These are phyloP conservation scores for Zygosaccharomyces pseudobailii DNA, from an alignment of 1,139 yeast genomes.

Conservation along the genomic window DNA sequence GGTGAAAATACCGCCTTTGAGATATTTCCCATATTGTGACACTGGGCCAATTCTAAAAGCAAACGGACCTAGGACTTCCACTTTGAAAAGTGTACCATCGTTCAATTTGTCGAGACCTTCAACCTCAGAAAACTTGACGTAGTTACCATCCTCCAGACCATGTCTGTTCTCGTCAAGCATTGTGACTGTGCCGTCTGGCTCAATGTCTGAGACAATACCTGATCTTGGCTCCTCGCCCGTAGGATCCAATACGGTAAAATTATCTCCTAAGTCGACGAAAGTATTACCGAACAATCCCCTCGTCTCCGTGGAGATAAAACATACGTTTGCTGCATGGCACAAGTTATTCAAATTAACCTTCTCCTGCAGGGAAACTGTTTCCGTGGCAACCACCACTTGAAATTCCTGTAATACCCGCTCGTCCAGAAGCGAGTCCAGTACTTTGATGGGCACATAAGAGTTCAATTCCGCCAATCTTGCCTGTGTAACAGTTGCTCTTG, in stretches of 20 bases:
- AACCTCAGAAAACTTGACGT: slow-evolving; percentile 82
- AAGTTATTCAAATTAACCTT: slow-evolving; percentile 71
- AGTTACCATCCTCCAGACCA: slow-evolving; percentile 89
- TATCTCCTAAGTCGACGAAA: slow-evolving; percentile 85
- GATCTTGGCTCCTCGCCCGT: slow-evolving; percentile 89
- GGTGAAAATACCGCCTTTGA: slow-evolving; percentile 83
- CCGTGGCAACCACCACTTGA: slow-evolving; percentile 82
- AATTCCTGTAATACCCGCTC: slow-evolving; percentile 49
- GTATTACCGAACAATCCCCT: slow-evolving; percentile 85
- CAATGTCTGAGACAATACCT: slow-evolving; percentile 87
- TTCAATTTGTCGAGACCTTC: slow-evolving; percentile 63
- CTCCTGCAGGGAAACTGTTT: slow-evolving; percentile 61
- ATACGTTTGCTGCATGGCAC: slow-evolving; percentile 69
- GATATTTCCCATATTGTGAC: slow-evolving; percentile 57
- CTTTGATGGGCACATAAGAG: slow-evolving; percentile 82
- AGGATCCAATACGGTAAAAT: slow-evolving; percentile 74
- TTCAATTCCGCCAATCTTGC: slow-evolving; percentile 74
- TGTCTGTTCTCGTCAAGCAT: slow-evolving; percentile 90
- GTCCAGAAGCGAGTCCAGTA: slow-evolving; percentile 51
- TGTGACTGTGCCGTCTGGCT: slow-evolving; percentile 84
- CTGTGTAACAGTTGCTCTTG: slow-evolving; percentile 70
- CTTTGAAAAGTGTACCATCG: slow-evolving; percentile 65
- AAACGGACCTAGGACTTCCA: slow-evolving; percentile 88
- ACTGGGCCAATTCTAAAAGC: slow-evolving; percentile 68
- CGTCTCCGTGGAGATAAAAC: slow-evolving; percentile 75